Percentiles rank a stretch among this genome's conserved stretches.
These are phyloP conservation scores for Astrothelium subdiscretum DNA, from an alignment of 495 filamentous ascomycete genomes.

Conservation along the genomic window DNA sequence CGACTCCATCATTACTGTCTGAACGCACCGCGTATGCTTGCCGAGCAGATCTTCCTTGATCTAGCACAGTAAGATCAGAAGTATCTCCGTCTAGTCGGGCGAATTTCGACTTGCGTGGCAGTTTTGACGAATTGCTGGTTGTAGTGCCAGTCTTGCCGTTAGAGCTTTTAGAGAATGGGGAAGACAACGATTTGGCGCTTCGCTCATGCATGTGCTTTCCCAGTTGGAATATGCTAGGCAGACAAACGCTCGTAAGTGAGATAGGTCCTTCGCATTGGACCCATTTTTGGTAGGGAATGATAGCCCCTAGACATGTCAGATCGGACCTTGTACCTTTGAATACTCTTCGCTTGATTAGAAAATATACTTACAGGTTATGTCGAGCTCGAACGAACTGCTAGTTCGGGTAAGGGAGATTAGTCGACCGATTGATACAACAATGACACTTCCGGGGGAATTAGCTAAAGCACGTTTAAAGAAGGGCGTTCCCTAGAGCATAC, in stretches of 20 bases:
- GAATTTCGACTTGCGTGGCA: background rate
- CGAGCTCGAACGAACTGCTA: background rate
- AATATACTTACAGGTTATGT: background rate
- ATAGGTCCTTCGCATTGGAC: background rate
- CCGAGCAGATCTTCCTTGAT: background rate
- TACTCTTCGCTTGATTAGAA: too few relatives aligned
- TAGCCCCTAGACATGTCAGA: background rate
- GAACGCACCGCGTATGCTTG: background rate
- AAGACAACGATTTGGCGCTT: background rate
- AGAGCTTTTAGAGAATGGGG: too few relatives aligned
- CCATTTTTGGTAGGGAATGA: background rate
- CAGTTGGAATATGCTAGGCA: background rate
- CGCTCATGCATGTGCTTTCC: background rate
- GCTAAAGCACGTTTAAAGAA: too few relatives aligned
- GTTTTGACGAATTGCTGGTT: background rate
- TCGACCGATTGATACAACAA: background rate
- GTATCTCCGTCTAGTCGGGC: background rate
- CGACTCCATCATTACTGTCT: background rate
- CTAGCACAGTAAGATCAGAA: background rate
- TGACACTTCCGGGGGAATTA: too few relatives aligned
- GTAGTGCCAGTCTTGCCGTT: background rate
- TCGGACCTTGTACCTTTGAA: too few relatives aligned
- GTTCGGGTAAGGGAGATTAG: background rate
- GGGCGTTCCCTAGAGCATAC: too few relatives aligned
- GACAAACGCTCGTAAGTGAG: background rate